These are phyloP conservation scores for Globomyces sp. DNA, from an alignment of 371 early-diverging fungal species.

Conservation along the genomic window DNA sequence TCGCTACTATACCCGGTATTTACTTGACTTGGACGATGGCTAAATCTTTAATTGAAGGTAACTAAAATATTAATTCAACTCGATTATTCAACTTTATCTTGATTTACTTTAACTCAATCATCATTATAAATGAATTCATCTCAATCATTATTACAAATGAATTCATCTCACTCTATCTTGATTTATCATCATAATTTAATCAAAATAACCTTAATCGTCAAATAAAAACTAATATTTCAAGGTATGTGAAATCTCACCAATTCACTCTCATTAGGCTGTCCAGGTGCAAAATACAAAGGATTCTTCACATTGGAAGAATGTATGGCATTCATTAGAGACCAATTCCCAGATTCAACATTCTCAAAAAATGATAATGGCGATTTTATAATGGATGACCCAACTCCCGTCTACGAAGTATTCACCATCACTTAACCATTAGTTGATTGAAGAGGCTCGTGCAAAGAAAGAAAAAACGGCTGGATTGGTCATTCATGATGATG, in stretches of 20 bases:
- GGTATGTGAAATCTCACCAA: no score
- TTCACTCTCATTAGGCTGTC: neutral
- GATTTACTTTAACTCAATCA: no score
- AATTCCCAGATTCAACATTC: constrained; percentile 21
- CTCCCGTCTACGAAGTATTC: constrained; percentile 6
- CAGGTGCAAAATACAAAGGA: constrained; percentile 25
- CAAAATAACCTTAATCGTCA: no score
- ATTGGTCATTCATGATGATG: constrained; percentile 5
- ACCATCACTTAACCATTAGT: neutral
- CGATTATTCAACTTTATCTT: no score
- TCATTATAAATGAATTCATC: no score
- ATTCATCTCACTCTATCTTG: no score
- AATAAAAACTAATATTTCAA: no score
- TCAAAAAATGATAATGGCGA: constrained; percentile 22
- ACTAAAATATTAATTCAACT: no score
- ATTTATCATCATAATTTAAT: no score
- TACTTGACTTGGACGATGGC: constrained; percentile 18
- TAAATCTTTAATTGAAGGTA: constrained; percentile 19
- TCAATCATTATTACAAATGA: no score
- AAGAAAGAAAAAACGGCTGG: constrained; percentile 21
- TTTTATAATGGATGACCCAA: constrained; percentile 22
- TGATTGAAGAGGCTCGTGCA: constrained; percentile 16
- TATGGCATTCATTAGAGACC: constrained; percentile 13
- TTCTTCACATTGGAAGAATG: constrained; percentile 17
- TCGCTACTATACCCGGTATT: constrained; percentile 17